phyloP scores from a whole-genome alignment of 768 basidiomycete species.

The Mycena capillaripes region DNA sequence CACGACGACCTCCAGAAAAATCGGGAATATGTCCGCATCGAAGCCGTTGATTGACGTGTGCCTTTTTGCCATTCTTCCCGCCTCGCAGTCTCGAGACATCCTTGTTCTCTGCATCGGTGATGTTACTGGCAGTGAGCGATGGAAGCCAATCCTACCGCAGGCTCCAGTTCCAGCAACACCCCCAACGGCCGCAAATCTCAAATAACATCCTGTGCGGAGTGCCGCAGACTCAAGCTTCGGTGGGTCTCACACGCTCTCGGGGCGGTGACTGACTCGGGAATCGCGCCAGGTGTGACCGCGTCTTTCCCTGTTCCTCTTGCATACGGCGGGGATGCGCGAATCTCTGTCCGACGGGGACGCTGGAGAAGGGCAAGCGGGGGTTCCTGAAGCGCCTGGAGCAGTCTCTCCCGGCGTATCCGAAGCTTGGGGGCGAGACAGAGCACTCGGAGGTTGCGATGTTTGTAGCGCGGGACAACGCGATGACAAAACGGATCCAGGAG shows the following conservation, averaged over 20 bases:
- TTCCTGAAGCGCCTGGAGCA: conserved; percentile 43
- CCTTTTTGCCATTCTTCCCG: neutral
- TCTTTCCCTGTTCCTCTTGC: conserved; percentile 58
- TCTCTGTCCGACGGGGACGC: conserved; percentile 51
- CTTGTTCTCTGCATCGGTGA: conserved; percentile 2
- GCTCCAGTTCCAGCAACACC: neutral
- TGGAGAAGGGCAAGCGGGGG: conserved; percentile 44
- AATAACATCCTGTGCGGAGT: conserved; percentile 40
- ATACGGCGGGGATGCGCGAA: conserved; percentile 56
- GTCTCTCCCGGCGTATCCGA: conserved; percentile 36
- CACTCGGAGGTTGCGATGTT: conserved; percentile 42
- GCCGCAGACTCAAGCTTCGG: conserved; percentile 53
- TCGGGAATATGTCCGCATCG: too few relatives aligned
- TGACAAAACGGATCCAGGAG: conserved; percentile 43
- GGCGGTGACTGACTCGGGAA: neutral
- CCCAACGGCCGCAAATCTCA: conserved; percentile 36
- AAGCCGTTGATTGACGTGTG: neutral
- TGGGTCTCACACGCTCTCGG: neutral
- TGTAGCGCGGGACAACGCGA: conserved; percentile 41
- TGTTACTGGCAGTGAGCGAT: conserved; percentile 5
- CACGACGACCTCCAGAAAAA: too few relatives aligned
- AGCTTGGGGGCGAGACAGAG: conserved; percentile 19
- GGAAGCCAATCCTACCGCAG: conserved; percentile 16
- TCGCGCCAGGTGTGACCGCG: conserved; percentile 49
- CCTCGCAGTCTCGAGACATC: neutral